Conservation (phyloP, 192 early-diverging fungal genomes). For the Gamsiella multidivaricata region DNA sequence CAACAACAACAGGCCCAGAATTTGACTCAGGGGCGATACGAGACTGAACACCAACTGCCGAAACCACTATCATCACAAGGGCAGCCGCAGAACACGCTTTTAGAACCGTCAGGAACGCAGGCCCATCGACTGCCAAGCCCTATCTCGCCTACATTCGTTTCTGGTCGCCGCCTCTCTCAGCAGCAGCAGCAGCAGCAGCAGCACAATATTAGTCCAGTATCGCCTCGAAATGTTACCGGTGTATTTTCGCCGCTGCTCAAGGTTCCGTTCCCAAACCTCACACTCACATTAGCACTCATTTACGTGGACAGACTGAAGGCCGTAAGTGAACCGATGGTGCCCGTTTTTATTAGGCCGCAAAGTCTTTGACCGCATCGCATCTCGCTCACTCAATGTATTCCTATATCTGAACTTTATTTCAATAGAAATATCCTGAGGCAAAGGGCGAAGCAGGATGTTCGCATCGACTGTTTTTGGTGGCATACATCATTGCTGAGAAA, state of each 20-base stretch:
- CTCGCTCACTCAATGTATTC: neutral
- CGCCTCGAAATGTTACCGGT: neutral
- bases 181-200: slow-evolving; percentile 2
- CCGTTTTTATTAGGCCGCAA: neutral
- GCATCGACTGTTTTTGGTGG: slow-evolving; percentile 59
- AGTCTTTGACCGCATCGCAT: neutral
- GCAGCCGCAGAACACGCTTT: neutral
- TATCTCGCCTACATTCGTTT: slow-evolving; percentile 11
- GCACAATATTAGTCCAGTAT: neutral
- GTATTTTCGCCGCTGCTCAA: slow-evolving; percentile 22
- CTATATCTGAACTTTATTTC: neutral
- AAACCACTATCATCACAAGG: neutral
- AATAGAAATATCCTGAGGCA: slow-evolving; percentile 57
- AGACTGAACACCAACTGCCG: neutral
- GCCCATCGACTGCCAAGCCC: slow-evolving; percentile 20
- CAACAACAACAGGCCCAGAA: neutral
- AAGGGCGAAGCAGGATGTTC: slow-evolving; percentile 60
- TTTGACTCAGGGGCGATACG: neutral
- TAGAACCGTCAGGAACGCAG: neutral
- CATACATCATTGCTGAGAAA: slow-evolving; percentile 64
- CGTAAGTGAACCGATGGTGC: slow-evolving; percentile 16
- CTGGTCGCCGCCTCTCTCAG: slow-evolving; percentile 1
- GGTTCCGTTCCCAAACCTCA: slow-evolving; percentile 55
- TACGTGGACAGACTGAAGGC: slow-evolving; percentile 62
- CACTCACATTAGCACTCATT: slow-evolving; percentile 58